Evolutionary conservation across 2,329 filamentous ascomycete species (phyloP).

Genomic region (Pleomassaria siparia): DNA sequence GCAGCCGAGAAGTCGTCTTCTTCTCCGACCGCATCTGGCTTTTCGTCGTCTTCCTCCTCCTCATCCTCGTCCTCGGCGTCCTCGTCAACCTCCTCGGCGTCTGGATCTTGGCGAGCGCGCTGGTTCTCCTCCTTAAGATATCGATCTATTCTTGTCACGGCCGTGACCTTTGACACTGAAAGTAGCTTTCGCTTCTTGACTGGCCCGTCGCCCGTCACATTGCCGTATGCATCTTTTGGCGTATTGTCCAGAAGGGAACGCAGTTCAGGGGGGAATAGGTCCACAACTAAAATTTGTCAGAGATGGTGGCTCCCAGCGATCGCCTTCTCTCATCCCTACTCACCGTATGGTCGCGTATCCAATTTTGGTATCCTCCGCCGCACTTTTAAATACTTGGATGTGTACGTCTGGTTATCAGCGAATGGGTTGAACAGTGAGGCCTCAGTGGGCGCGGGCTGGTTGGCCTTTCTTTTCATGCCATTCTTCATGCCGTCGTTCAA

Average conservation of each 20-base stretch:
- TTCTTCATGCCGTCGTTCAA: slow-evolving; percentile 52
- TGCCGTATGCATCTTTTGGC: slow-evolving; percentile 11
- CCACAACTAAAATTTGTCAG: slow-evolving; percentile 46
- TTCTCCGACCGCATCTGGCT: slow-evolving; percentile 58
- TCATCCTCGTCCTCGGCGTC: slow-evolving; percentile 50
- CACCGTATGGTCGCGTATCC: slow-evolving; percentile 57
- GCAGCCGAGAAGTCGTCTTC: slow-evolving; percentile 56
- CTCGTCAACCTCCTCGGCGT: slow-evolving; percentile 42
- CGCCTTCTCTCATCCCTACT: slow-evolving; percentile 26
- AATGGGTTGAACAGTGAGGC: slow-evolving; percentile 59
- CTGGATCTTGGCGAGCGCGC: slow-evolving; percentile 29
- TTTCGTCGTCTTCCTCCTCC: slow-evolving; percentile 50
- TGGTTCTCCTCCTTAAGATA: slow-evolving; percentile 49
- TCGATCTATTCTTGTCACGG: slow-evolving; percentile 41
- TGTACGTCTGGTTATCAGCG: slow-evolving; percentile 62
- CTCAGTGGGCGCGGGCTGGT: slow-evolving; percentile 42
- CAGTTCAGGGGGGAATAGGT: slow-evolving; percentile 61
- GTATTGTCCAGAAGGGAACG: slow-evolving; percentile 54
- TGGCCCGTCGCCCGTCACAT: slow-evolving; percentile 12
- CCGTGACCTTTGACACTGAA: slow-evolving; percentile 34
- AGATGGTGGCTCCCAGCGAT: neutral
- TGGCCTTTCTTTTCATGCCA: slow-evolving; percentile 40
- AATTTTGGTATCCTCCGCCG: slow-evolving; percentile 58
- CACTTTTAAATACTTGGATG: slow-evolving; percentile 59
- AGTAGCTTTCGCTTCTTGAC: slow-evolving; percentile 38